phyloP scores from a whole-genome alignment of 2,329 filamentous ascomycete genomes.

The Amauroascus verrucosus region DNA sequence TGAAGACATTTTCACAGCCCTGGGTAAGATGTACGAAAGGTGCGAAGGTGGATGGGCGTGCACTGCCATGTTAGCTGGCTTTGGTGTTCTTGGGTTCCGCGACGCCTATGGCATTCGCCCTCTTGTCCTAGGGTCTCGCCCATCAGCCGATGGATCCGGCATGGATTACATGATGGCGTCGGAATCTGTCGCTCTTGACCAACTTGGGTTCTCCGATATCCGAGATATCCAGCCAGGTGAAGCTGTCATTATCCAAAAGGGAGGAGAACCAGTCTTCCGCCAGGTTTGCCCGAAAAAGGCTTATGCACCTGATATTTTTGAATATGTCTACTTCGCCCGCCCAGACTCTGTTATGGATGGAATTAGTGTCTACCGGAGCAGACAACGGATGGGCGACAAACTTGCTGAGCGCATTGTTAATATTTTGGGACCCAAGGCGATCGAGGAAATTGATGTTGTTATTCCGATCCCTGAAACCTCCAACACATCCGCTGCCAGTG shows the following conservation, averaged over 20 bases:
- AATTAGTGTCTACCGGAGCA: constrained; percentile 72
- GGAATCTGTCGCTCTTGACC: constrained; percentile 71
- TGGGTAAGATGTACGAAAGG: constrained; percentile 60
- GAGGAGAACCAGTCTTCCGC: constrained; percentile 59
- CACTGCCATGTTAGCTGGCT: constrained; percentile 72
- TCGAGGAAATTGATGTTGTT: constrained; percentile 67
- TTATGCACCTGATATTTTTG: constrained; percentile 79
- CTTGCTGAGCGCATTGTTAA: constrained; percentile 62
- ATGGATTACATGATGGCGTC: constrained; percentile 87
- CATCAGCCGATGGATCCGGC: constrained; percentile 53
- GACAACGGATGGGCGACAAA: constrained; percentile 76
- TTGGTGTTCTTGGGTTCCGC: constrained; percentile 68
- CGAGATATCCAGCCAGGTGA: constrained; percentile 71
- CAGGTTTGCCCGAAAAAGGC: constrained; percentile 59
- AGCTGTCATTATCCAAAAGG: constrained; percentile 77
- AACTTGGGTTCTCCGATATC: constrained; percentile 69
- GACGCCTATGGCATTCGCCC: constrained; percentile 76
- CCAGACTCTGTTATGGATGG: constrained; percentile 77
- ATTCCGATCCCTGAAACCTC: constrained; percentile 78
- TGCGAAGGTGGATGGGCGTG: constrained; percentile 71
- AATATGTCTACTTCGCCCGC: constrained; percentile 78
- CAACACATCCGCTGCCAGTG: constrained; percentile 65
- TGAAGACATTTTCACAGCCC: constrained; percentile 63
- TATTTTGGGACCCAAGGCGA: constrained; percentile 55
- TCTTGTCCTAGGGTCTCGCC: constrained; percentile 64